These are phyloP conservation scores for Talaromyces nanjingensis DNA, from an alignment of 495 filamentous ascomycete genomes.

Conservation along the genomic window DNA sequence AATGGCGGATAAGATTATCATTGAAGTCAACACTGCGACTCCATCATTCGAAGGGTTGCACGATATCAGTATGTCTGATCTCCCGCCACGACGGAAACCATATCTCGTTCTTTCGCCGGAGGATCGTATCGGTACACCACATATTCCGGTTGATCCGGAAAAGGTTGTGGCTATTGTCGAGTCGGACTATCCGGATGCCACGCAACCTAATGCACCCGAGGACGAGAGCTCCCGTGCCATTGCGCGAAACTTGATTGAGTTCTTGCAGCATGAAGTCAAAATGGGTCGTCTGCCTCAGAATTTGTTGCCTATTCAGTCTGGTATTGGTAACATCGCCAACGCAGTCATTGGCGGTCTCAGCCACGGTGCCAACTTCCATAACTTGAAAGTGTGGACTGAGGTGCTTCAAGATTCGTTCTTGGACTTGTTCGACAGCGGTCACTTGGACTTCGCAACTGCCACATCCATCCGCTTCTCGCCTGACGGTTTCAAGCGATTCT, in stretches of 20 bases:
- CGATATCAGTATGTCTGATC: slow-evolving; percentile 82
- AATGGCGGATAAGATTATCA: slow-evolving; percentile 87
- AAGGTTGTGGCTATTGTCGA: slow-evolving; percentile 83
- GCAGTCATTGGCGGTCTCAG: slow-evolving; percentile 82
- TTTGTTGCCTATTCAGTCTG: slow-evolving; percentile 78
- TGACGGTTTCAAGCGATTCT: slow-evolving; percentile 88
- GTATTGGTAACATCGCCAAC: slow-evolving; percentile 93
- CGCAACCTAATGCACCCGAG: slow-evolving; percentile 65
- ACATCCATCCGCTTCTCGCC: slow-evolving; percentile 90
- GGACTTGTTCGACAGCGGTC: slow-evolving; percentile 85
- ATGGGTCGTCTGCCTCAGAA: slow-evolving; percentile 70
- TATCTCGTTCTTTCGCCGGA: slow-evolving; percentile 74
- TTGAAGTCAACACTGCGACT: slow-evolving; percentile 84
- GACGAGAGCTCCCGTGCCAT: slow-evolving; percentile 68
- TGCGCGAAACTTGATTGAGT: slow-evolving; percentile 77
- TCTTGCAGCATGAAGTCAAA: slow-evolving; percentile 73
- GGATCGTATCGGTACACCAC: slow-evolving; percentile 76
- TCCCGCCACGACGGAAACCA: slow-evolving; percentile 74
- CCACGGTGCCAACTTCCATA: slow-evolving; percentile 71
- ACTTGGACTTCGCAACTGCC: slow-evolving; percentile 85
- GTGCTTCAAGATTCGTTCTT: slow-evolving; percentile 92
- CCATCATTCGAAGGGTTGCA: slow-evolving; percentile 85
- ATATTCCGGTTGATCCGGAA: slow-evolving; percentile 85
- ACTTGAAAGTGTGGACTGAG: slow-evolving; percentile 90
- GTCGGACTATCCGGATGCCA: slow-evolving; percentile 78